Conservation (phyloP, 495 filamentous ascomycete genomes). For the Penicillium flavigenum region DNA sequence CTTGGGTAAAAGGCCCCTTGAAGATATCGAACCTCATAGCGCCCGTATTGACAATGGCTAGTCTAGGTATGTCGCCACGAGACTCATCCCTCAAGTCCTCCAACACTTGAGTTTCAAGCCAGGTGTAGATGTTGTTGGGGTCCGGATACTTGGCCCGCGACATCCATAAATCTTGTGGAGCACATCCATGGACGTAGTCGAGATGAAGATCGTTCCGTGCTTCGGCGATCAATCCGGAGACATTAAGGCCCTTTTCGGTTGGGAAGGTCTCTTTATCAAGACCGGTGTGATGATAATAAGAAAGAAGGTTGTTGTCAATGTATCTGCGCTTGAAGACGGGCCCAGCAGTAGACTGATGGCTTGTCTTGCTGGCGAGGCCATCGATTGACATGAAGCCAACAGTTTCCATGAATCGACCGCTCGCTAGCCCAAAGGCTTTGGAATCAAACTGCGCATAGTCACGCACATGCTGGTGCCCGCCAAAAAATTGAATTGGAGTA, state of each 20-base stretch:
- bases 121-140: slow-evolving; percentile 71
- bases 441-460: slow-evolving; percentile 80
- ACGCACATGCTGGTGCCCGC: slow-evolving; percentile 86
- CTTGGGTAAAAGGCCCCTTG: slow-evolving; percentile 82
- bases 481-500: slow-evolving; percentile 89
- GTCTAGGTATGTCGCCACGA: slow-evolving; percentile 52
- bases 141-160: slow-evolving; percentile 69
- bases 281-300: slow-evolving; percentile 77
- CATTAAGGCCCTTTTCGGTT: slow-evolving; percentile 72
- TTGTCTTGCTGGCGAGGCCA: slow-evolving; percentile 52
- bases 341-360: slow-evolving; percentile 34
- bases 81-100: slow-evolving; percentile 56
- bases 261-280: slow-evolving; percentile 69
- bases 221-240: slow-evolving; percentile 66
- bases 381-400: slow-evolving; percentile 90
- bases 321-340: slow-evolving; percentile 74
- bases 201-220: slow-evolving; percentile 70
- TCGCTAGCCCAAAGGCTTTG: slow-evolving; percentile 78
- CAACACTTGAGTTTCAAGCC: slow-evolving; percentile 73
- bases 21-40: slow-evolving; percentile 94
- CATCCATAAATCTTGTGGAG: slow-evolving; percentile 79
- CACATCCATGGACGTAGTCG: slow-evolving; percentile 75
- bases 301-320: slow-evolving; percentile 92
- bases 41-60: slow-evolving; percentile 84
- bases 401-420: slow-evolving; percentile 98